These are phyloP conservation scores for Pythium chondricola DNA, from an alignment of 352 stramenopile genomes.

Conservation along the genomic window DNA sequence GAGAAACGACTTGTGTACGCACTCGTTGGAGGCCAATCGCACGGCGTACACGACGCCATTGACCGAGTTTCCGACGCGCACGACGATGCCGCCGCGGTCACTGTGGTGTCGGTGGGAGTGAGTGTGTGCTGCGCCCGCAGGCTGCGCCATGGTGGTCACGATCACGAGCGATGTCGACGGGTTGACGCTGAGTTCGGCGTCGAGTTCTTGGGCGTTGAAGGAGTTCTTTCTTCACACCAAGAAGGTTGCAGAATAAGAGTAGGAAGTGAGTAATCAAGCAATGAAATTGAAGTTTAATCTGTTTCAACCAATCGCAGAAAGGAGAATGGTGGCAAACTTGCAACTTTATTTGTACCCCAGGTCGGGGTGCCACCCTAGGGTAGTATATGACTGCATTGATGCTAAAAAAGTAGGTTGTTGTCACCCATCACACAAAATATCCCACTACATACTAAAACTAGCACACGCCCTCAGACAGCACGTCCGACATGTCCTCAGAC, in stretches of 20 bases:
- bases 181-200: too few relatives aligned
- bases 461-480: conserved; percentile 75
- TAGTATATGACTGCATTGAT: too few relatives aligned
- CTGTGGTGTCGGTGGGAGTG: conserved; percentile 2
- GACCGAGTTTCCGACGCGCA: conserved; percentile 23
- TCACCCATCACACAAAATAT: background rate
- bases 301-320: background rate
- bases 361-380: too few relatives aligned
- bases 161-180: conserved; percentile 15
- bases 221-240: conserved; percentile 21
- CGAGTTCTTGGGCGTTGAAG: conserved; percentile 21
- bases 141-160: conserved; percentile 7
- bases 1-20: conserved; percentile 9
- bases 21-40: conserved; percentile 36
- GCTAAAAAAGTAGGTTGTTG: too few relatives aligned
- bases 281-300: conserved; percentile 1
- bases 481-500: conserved; percentile 71
- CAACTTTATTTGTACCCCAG: too few relatives aligned
- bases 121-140: too few relatives aligned
- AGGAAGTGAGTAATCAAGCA: background rate
- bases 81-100: conserved; percentile 17
- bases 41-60: conserved; percentile 23
- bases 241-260: conserved; percentile 14
- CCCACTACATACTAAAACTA: conserved; percentile 24
- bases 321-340: too few relatives aligned